Base-by-base conservation (phyloP, 2,329 filamentous ascomycete genomes). In the Calonectria montana region DNA sequence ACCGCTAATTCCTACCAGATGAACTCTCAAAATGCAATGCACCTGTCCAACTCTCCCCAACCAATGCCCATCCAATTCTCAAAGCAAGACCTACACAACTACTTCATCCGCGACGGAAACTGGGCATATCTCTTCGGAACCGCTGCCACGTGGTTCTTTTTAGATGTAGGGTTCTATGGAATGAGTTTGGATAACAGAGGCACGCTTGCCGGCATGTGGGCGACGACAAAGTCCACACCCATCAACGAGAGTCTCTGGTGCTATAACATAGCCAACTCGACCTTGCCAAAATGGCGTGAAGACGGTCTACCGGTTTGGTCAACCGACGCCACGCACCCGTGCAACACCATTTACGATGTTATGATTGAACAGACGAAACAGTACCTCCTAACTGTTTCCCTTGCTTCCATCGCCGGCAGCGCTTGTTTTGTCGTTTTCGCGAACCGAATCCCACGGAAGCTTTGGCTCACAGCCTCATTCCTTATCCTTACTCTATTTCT, bases 151-250 rank as follows among this genome's bases (percentile, higher is more conserved):
- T 90, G 88, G 88, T 83, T 89, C 18, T 82, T 90, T 1, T 81
- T 90, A n/a, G 88, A 90, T 61, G 83, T 90, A 66, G 87, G 86
- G 1, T 90, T 89, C 69, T 90, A 90, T 72, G 88, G 88, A 9
- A 85, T 89, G 66, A 86, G 86, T 2, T 81, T 89, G 18, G 87
- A 86, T 70, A 85, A 84, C 57, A 80, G 82, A 29, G 80, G 78
- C 21, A 84, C 83, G 5, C 71, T 85, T 23, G 81, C 83, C 29
- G 80, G 79, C 8, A 79, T 85, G 73, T 85, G 82, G 82, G 82
- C 82, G 12, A 87, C 85, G 0, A 81, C 76, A 1, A 66, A 71
- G 1, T 77, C 80, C 2, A 78, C 80, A 0, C 74, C 73, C 2
- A 81, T 88, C 63, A 79, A 85, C 68, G 70, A 81, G 2, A 77